Conservation (phyloP, 2,329 filamentous ascomycete genomes). For the Xylaria hypoxylon region DNA sequence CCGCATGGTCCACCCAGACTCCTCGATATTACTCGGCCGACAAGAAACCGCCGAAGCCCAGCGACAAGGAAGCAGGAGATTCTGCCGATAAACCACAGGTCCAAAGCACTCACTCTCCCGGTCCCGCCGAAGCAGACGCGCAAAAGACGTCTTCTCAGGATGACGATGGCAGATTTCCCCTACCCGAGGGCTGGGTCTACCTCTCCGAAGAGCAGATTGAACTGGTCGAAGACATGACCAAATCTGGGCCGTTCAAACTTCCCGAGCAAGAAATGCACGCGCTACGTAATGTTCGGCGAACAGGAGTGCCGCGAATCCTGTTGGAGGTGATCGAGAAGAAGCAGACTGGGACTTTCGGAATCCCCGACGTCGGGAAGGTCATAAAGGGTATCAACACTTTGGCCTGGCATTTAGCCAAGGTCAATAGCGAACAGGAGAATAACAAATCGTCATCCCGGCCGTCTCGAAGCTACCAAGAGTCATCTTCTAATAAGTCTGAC, state of each 20-base stretch:
- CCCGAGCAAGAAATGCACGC: neutral
- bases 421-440: conserved; percentile 3
- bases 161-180: conserved; percentile 35
- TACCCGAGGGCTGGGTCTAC: conserved; percentile 50
- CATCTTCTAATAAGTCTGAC: conserved; percentile 23
- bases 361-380: conserved; percentile 16
- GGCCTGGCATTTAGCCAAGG: neutral
- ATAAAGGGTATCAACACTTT: conserved; percentile 12
- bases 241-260: neutral
- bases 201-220: conserved; percentile 42
- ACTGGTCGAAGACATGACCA: conserved; percentile 9
- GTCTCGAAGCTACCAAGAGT: conserved; percentile 34
- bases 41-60: conserved; percentile 41
- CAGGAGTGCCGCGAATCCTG: conserved; percentile 22
- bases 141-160: conserved; percentile 17
- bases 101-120: conserved; percentile 48
- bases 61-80: conserved; percentile 29
- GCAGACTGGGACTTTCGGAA: neutral
- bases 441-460: conserved; percentile 9
- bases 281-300: neutral
- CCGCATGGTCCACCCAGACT: conserved; percentile 43
- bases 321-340: conserved; percentile 1
- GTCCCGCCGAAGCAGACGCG: conserved; percentile 44
- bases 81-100: conserved; percentile 41
- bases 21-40: conserved; percentile 46